Conservation (phyloP, 768 basidiomycete species). For the Boletus barrowsii region DNA sequence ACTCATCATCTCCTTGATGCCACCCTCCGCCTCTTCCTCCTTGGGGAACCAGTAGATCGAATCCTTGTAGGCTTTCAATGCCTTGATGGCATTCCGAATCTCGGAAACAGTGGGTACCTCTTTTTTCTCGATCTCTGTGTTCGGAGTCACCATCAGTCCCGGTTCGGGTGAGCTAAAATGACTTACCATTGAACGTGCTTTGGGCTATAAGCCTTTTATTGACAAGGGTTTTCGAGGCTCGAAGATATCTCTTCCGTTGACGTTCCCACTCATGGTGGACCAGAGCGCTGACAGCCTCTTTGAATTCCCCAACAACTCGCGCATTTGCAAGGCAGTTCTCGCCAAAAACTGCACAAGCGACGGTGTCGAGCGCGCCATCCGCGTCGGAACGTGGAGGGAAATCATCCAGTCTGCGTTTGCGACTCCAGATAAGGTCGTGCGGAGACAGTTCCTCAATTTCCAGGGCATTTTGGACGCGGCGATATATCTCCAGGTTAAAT, state of each 20-base stretch:
- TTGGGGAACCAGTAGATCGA: too few species aligned
- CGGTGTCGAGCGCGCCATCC: neutral
- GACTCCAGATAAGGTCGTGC: conserved; percentile 1
- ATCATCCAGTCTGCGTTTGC: neutral
- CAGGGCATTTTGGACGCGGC: neutral
- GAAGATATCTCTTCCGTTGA: neutral
- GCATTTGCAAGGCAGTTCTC: conserved; percentile 6
- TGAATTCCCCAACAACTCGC: neutral
- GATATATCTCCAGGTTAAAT: neutral
- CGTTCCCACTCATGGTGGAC: too few species aligned
- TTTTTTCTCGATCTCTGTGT: neutral
- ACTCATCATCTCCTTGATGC: too few species aligned
- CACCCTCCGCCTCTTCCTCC: too few species aligned
- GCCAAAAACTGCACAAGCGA: conserved; percentile 3
- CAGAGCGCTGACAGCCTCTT: too few species aligned
- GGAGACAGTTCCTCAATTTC: neutral
- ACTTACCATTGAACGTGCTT: neutral
- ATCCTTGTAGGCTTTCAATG: too few species aligned
- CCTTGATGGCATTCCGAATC: neutral
- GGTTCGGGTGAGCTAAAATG: neutral
- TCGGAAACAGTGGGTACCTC: neutral
- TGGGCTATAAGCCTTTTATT: neutral
- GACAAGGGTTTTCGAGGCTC: neutral
- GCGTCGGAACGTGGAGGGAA: neutral
- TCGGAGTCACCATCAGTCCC: neutral